These are phyloP conservation scores for Viola odorata DNA, from an alignment of 345 rosid species.

Conservation along the genomic window DNA sequence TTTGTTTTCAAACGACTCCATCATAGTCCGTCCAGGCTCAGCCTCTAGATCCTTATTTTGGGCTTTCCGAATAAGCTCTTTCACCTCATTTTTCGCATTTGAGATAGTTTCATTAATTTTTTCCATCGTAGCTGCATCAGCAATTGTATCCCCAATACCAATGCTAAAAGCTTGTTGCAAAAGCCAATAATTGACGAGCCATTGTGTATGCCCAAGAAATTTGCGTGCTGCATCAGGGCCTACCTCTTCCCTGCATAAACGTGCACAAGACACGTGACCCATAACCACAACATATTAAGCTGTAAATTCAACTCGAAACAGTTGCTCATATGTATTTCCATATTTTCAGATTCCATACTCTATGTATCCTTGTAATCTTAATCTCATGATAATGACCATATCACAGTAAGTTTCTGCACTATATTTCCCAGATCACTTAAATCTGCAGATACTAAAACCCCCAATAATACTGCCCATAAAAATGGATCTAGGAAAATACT, in stretches of 20 bases:
- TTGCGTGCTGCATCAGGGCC: conserved; percentile 99
- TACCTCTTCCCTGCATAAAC: conserved; percentile 79
- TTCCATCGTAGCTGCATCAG: conserved; percentile 94
- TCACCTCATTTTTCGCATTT: conserved; percentile 76
- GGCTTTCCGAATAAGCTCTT: conserved; percentile 58
- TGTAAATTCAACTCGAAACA: not conserved
- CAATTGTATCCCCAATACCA: conserved; percentile 98
- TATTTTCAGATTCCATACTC: too few relatives aligned
- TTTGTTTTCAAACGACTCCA: conserved; percentile 94
- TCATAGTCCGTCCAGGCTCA: conserved; percentile 96
- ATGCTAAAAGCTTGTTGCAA: conserved; percentile 91
- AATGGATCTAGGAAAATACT: not conserved
- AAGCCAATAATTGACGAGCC: conserved; percentile 99
- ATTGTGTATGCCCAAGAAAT: conserved; percentile 96
- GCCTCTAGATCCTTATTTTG: conserved; percentile 73
- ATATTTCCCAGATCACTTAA: too few relatives aligned
- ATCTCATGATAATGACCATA: not conserved
- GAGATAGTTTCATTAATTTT: conserved; percentile 84
- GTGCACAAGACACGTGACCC: not conserved
- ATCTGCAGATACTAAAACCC: not conserved
- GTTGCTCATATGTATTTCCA: not conserved
- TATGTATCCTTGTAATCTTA: too few relatives aligned
- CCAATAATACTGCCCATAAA: not conserved
- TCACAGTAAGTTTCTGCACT: not conserved
- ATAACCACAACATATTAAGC: not conserved